Evolutionary conservation across 345 rosid genomes (phyloP), one percentile per base, ranked within the genome.

Genomic region (Lumnitzera littorea): DNA sequence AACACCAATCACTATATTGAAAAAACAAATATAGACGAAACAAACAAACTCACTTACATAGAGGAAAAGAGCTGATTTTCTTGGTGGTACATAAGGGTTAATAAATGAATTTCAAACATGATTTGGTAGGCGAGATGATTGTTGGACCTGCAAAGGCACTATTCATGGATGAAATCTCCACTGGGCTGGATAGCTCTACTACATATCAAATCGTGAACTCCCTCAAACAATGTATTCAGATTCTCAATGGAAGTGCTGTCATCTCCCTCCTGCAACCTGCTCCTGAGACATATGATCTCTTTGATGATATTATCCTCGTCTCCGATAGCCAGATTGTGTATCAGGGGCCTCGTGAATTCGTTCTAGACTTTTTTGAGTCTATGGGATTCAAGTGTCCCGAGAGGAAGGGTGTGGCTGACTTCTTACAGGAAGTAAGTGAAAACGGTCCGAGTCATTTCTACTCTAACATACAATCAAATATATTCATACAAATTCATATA

Each of bases 231-330:
- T 74, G 62, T 46, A 65, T 71, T 65, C 84, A 80, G 67, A 75
- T 82, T 58, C 67, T 82, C 29, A 58, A 79, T 46, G 84, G 79
- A 71, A 89, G 91, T 11, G 81, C 89, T 20, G 64, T 82, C 55
- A 71, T 89, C 51, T 86, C 96, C 46, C 96, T 89, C 55, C 94
- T 89, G 27, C 92, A 89, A 72, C 96, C 94, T 15, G 86, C 94
- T 41, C 90, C 88, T 0, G 96, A 86, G 67, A 89, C 94, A 51
- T 89, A 81, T 11, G 69, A 84, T 68, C 82, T 89, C 17, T 89
- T 86, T 14, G 91, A 89, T 66, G 92, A 89, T 58, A 72, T 88
- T 55, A 75, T 89, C 41, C 83, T 89, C 56, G 66, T 86, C 43
- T 80, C 91, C 2, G 88, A 89, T 66, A 78, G 91, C 14, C 83